phyloP scores from a whole-genome alignment of 2,329 filamentous ascomycete species.

The Metarhizium album region DNA sequence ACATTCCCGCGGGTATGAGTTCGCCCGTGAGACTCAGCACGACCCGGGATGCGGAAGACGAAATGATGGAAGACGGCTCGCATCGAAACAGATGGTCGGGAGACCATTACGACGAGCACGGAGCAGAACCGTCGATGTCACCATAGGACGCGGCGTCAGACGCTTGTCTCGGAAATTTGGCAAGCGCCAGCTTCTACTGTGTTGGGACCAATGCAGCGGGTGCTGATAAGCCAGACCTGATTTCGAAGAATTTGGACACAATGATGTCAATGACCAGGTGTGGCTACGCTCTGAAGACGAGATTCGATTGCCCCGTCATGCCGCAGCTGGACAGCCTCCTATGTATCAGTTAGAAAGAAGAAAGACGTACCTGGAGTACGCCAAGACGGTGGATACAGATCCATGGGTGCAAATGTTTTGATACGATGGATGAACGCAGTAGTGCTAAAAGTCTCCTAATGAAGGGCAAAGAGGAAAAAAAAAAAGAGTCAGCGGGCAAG shows the following conservation, averaged over 20 bases:
- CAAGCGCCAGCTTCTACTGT: conserved; percentile 9
- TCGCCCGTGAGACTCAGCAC: conserved; percentile 5
- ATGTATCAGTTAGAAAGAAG: conserved; percentile 2
- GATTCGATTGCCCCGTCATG: conserved; percentile 6
- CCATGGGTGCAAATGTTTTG: conserved; percentile 3
- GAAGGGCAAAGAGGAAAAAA: conserved; percentile 1
- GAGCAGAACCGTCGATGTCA: neutral
- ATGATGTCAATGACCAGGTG: conserved; percentile 18
- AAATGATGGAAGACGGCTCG: conserved; percentile 5
- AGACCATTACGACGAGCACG: neutral
- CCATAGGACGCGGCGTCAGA: conserved; percentile 6
- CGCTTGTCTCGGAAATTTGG: conserved; percentile 1
- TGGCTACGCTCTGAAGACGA: conserved; percentile 13
- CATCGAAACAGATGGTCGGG: neutral
- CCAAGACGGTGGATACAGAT: neutral
- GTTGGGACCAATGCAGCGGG: conserved; percentile 1
- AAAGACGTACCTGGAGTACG: conserved; percentile 1
- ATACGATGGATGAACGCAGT: conserved; percentile 1
- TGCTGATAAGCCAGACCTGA: conserved; percentile 6
- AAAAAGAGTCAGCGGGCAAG: neutral
- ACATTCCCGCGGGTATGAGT: conserved; percentile 7
- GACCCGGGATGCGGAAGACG: conserved; percentile 4
- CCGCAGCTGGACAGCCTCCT: neutral
- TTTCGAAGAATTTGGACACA: conserved; percentile 18
- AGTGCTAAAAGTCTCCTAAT: neutral